These are phyloP conservation scores for Trypanosoma congolense DNA, from an alignment of 208 protist genomes.

Conservation along the genomic window DNA sequence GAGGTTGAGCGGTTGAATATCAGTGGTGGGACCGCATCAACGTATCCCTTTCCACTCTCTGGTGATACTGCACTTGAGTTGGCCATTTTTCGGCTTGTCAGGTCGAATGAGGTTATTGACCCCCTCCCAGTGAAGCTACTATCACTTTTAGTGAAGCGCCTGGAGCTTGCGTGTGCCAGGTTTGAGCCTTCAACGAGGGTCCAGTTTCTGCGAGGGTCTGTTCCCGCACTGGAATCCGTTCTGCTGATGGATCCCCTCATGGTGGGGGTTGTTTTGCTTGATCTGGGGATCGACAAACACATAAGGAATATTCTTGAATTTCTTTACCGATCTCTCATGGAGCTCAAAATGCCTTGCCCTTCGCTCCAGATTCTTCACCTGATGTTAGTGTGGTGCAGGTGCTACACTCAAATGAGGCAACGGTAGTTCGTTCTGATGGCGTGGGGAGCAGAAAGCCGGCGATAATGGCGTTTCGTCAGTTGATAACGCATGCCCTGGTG, in stretches of 20 bases:
- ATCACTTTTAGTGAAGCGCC: conserved; percentile 17
- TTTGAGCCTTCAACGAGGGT: conserved; percentile 2
- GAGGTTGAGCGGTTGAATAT: background rate
- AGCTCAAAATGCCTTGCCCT: background rate
- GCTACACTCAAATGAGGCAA: no score
- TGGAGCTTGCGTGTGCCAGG: conserved; percentile 10
- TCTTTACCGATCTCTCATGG: conserved; percentile 7
- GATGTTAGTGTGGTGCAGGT: no score
- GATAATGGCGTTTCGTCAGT: no score
- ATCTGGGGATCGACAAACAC: conserved; percentile 19
- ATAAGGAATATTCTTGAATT: conserved; percentile 19
- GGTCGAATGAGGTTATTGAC: background rate
- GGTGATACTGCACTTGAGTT: conserved; percentile 16
- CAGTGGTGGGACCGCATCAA: background rate
- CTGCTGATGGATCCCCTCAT: background rate
- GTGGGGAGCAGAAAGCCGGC: no score
- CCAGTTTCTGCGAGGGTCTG: conserved; percentile 12
- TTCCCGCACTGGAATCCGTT: conserved; percentile 6
- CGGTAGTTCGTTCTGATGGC: no score
- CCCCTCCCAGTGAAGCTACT: conserved; percentile 15
- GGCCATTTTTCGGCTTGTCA: conserved; percentile 8
- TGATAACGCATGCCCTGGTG: no score
- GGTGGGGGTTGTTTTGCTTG: conserved; percentile 6
- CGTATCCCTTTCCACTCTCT: conserved; percentile 3
- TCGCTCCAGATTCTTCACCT: no score